Percentiles rank a stretch among this genome's conserved stretches.
Conservation (phyloP, 768 basidiomycete genomes). For the Dacryopinax spathularia region DNA sequence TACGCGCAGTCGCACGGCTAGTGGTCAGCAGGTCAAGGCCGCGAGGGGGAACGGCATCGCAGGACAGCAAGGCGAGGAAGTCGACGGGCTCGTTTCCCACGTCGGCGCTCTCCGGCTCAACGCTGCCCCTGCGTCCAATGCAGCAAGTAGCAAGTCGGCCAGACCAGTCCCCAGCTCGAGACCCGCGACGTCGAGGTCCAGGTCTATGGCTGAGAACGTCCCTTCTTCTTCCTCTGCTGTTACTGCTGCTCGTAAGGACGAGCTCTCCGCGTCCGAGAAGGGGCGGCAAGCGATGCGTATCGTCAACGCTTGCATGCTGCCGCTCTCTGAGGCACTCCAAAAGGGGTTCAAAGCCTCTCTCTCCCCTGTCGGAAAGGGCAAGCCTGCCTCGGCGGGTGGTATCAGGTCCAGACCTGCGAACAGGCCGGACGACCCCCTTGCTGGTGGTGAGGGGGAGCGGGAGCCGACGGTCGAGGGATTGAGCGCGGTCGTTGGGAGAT, state of each 20-base stretch:
- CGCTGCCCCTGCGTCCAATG: not conserved
- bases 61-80: not conserved
- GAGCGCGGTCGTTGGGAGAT: constrained; percentile 22
- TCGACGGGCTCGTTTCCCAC: not conserved
- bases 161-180: not conserved
- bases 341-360: constrained; percentile 43
- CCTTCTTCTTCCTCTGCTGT: not conserved
- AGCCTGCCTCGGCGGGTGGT: constrained; percentile 8
- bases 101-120: not conserved
- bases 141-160: not conserved
- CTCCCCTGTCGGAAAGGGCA: constrained; percentile 17
- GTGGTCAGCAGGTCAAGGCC: not conserved
- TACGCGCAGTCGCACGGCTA: not conserved
- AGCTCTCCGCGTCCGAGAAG: not conserved
- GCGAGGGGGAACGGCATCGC: not conserved
- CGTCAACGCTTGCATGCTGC: constrained; percentile 47
- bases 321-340: constrained; percentile 37
- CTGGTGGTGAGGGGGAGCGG: not conserved
- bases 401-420: not conserved
- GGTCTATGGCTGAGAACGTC: not conserved
- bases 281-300: constrained; percentile 8
- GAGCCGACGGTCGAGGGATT: not conserved
- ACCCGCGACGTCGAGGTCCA: not conserved
- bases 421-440: not conserved
- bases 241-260: too few species aligned